These are phyloP conservation scores for Candida arabinofermentans DNA, from an alignment of 805 yeast species.

Conservation along the genomic window DNA sequence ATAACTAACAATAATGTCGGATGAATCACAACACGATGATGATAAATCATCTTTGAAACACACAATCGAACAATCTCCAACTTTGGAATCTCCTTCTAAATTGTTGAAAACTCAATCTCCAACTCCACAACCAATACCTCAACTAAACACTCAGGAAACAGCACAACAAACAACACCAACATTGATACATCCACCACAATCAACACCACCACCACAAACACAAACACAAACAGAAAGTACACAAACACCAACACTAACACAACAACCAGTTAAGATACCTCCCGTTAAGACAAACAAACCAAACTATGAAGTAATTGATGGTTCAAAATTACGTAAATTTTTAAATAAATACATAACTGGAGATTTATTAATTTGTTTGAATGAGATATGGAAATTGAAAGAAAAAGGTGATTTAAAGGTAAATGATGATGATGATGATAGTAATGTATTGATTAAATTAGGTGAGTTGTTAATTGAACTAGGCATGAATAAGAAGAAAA, in stretches of 20 bases:
- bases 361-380: conserved; percentile 42
- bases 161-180: background rate
- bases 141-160: background rate
- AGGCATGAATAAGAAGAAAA: conserved; percentile 8
- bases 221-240: too few relatives aligned
- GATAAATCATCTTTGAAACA: background rate
- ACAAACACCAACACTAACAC: conserved; percentile 23
- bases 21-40: background rate
- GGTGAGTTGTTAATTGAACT: conserved; percentile 17
- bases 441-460: conserved; percentile 16
- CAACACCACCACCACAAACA: background rate
- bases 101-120: conserved; percentile 17
- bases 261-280: conserved; percentile 10
- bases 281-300: conserved; percentile 16
- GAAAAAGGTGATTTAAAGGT: conserved; percentile 13
- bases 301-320: conserved; percentile 45
- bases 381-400: conserved; percentile 24
- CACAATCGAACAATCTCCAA: background rate
- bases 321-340: conserved; percentile 47
- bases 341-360: conserved; percentile 44
- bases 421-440: conserved; percentile 5
- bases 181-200: background rate
- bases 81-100: conserved; percentile 3
- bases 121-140: conserved; percentile 5
- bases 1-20: background rate